These are phyloP conservation scores for Quercus tomentella DNA, from an alignment of 331 rosid species.

Conservation along the genomic window DNA sequence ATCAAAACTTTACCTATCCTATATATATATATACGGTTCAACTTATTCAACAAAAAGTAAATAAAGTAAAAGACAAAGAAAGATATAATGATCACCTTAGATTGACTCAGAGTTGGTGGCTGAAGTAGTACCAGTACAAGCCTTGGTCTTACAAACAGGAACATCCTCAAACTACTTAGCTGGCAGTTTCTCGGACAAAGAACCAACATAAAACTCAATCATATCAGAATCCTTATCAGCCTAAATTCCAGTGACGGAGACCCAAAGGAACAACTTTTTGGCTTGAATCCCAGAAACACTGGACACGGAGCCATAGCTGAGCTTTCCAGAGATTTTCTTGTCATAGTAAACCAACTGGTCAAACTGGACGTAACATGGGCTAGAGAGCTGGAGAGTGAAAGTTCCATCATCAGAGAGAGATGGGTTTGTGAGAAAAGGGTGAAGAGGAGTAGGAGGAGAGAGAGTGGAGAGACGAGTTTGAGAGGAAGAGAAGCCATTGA, in stretches of 20 bases:
- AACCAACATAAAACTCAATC: conserved; percentile 60
- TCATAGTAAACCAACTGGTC: conserved; percentile 52
- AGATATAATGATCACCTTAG: conserved; percentile 19
- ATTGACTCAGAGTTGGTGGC: neutral
- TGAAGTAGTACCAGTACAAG: neutral
- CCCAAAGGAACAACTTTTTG: conserved; percentile 60
- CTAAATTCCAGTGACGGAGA: conserved; percentile 55
- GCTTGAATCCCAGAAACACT: conserved; percentile 76
- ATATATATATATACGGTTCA: neutral
- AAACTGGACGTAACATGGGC: conserved; percentile 60
- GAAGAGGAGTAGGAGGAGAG: conserved; percentile 25
- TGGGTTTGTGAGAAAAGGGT: conserved; percentile 24
- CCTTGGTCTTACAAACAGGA: conserved; percentile 43
- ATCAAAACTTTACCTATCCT: neutral
- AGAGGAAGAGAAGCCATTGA: conserved; percentile 36
- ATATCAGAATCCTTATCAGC: conserved; percentile 27
- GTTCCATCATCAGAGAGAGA: conserved; percentile 42
- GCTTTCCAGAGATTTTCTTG: conserved; percentile 43
- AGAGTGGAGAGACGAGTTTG: neutral
- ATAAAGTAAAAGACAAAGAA: neutral
- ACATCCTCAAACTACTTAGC: conserved; percentile 39
- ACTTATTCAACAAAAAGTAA: neutral
- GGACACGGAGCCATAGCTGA: conserved; percentile 51
- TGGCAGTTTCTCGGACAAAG: conserved; percentile 56
- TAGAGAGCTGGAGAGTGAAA: conserved; percentile 44